These are phyloP conservation scores for Podaxis carcinomalis DNA, from an alignment of 768 basidiomycete genomes.

Conservation along the genomic window DNA sequence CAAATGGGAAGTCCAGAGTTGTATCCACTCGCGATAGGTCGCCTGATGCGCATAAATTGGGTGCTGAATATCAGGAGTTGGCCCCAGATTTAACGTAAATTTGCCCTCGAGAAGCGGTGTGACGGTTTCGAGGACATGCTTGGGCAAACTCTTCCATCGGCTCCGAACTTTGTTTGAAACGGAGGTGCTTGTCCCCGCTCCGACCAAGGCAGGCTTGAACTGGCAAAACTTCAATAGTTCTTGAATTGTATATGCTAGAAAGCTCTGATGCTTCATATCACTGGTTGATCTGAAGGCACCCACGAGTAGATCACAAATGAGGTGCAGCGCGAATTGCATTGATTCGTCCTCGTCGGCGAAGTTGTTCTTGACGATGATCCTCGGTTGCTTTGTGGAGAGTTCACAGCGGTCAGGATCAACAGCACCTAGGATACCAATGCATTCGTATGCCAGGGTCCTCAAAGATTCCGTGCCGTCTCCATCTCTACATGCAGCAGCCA, in stretches of 20 bases:
- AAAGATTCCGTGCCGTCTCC: conserved; percentile 68
- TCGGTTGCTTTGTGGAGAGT: conserved; percentile 49
- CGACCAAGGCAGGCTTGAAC: conserved; percentile 75
- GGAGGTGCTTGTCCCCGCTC: conserved; percentile 41
- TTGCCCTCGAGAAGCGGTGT: conserved; percentile 76
- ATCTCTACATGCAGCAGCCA: conserved; percentile 72
- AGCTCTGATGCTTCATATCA: conserved; percentile 87
- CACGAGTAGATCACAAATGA: conserved; percentile 82
- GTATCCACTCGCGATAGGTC: conserved; percentile 97
- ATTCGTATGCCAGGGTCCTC: conserved; percentile 77
- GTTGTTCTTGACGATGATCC: conserved; percentile 74
- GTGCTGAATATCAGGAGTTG: conserved; percentile 37
- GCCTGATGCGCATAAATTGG: conserved; percentile 76
- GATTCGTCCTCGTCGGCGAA: conserved; percentile 79
- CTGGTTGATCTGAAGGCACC: conserved; percentile 90
- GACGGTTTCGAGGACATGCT: conserved; percentile 81
- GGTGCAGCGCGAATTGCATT: conserved; percentile 74
- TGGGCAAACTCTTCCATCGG: conserved; percentile 77
- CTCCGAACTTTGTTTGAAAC: conserved; percentile 63
- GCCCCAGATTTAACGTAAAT: conserved; percentile 48
- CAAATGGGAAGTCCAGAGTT: conserved; percentile 80
- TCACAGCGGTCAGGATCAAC: conserved; percentile 93
- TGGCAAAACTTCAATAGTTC: conserved; percentile 84
- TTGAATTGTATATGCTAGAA: conserved; percentile 89
- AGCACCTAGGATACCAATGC: conserved; percentile 88